A percentile compares a stretch with the other conserved stretches of the same genome.
Evolutionary conservation across 768 basidiomycete genomes (phyloP).

Genomic region (Sistotremastrum suecicum): DNA sequence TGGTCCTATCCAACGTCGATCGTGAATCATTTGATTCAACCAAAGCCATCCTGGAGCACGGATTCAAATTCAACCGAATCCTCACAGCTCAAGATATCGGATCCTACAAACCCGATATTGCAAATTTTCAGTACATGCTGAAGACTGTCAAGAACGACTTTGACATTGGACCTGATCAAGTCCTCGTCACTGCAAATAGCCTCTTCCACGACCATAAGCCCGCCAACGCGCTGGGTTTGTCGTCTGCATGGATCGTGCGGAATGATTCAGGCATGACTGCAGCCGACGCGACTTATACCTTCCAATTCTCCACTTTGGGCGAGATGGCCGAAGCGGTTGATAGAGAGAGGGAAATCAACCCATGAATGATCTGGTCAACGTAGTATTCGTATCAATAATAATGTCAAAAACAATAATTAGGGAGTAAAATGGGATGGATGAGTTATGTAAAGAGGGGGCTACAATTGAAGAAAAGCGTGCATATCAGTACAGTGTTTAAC

Average conservation of each 20-base stretch:
- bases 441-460: not conserved
- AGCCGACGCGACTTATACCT: slow-evolving; percentile 16
- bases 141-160: slow-evolving; percentile 26
- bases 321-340: slow-evolving; percentile 48
- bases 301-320: slow-evolving; percentile 39
- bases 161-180: slow-evolving; percentile 21
- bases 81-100: slow-evolving; percentile 60
- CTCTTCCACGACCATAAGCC: slow-evolving; percentile 53
- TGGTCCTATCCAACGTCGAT: slow-evolving; percentile 69
- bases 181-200: slow-evolving; percentile 57
- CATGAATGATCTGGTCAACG: too few species aligned
- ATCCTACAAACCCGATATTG: slow-evolving; percentile 56
- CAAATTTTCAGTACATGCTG: slow-evolving; percentile 37
- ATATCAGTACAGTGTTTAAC: too few species aligned
- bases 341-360: slow-evolving; percentile 10
- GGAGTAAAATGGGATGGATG: not conserved
- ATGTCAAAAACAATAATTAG: not conserved
- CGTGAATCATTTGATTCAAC: slow-evolving; percentile 43
- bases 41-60: slow-evolving; percentile 32
- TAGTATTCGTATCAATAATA: too few species aligned
- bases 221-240: slow-evolving; percentile 39
- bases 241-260: slow-evolving; percentile 55
- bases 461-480: not conserved
- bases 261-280: slow-evolving; percentile 32
- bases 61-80: slow-evolving; percentile 50